A percentile compares a stretch with the other conserved stretches of the same genome.
phyloP scores from a whole-genome alignment of 2,329 filamentous ascomycete genomes.

The Phialemoniopsis sp. region DNA sequence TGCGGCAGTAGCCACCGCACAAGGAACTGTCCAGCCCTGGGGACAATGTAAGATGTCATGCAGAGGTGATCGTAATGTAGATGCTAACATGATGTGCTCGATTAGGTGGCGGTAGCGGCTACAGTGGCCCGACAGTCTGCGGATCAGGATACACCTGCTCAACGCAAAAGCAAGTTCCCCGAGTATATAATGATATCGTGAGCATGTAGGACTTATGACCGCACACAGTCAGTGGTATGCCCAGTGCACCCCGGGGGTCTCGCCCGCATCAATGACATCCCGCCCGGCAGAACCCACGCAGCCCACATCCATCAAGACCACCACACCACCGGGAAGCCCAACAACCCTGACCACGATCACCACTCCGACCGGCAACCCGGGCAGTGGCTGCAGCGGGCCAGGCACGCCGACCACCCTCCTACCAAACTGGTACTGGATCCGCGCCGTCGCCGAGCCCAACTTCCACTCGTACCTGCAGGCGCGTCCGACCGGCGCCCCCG shows the following conservation, averaged over 20 bases:
- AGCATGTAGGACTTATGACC: neutral
- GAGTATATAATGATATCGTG: neutral
- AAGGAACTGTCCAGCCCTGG: too few relatives aligned
- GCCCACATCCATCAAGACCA: slow-evolving; percentile 1
- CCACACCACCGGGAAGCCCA: slow-evolving; percentile 5
- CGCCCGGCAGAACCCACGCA: neutral
- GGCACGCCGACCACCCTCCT: slow-evolving; percentile 30
- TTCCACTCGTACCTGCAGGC: slow-evolving; percentile 47
- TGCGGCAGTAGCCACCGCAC: too few relatives aligned
- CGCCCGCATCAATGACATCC: slow-evolving; percentile 3
- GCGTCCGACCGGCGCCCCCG: slow-evolving; percentile 26
- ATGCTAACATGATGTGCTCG: too few relatives aligned
- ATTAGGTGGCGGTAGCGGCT: slow-evolving; percentile 9
- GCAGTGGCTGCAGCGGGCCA: neutral
- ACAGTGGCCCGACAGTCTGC: slow-evolving; percentile 10
- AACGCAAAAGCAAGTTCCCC: slow-evolving; percentile 10
- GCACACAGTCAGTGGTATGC: slow-evolving; percentile 8
- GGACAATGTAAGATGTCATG: too few relatives aligned
- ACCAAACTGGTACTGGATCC: slow-evolving; percentile 47
- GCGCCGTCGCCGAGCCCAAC: slow-evolving; percentile 48
- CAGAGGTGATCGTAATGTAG: too few relatives aligned
- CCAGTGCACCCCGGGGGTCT: slow-evolving; percentile 8
- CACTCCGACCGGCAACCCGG: slow-evolving; percentile 1
- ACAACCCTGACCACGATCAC: slow-evolving; percentile 4
- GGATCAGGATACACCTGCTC: slow-evolving; percentile 13